Evolutionary conservation across 2,329 filamentous ascomycete species (phyloP), one percentile per base, ranked within the genome.

Genomic region (Aspergillus sp.): DNA sequence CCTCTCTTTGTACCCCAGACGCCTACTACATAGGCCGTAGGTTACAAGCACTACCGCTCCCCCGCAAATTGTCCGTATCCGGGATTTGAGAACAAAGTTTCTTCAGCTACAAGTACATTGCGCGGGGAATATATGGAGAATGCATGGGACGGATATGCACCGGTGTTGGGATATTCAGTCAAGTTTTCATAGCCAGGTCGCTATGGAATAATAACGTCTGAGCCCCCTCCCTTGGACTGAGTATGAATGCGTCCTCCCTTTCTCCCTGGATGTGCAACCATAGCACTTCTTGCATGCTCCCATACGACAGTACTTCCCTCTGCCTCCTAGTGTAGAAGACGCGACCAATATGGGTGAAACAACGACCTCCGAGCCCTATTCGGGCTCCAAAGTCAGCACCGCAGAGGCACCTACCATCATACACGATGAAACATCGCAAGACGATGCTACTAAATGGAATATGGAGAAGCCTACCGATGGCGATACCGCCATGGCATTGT

Each of bases 401-500:
- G 47, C 43, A 7, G 53, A 62, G 28, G 52, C 52, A 7, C 56
- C 61, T 4, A 56, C 59, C 2, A 47, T 59, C 5, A 46, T 47
- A 3, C 63, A 68, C 30, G 48, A 56, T 1, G 66, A 67, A 45
- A 58, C 50, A n/a, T 50, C 38, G n/a, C 43, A 55, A 38, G 36
- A 39, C 8, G 42, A 46, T 8, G 47, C 50, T 5, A 48, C 51
- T n/a, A 57, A 56, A 52, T 65, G 58, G 56, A 62, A 62, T 28
- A 48, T 57, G 5, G 53, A 56, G 29, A 59, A 62, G 38, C 49
- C 57, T 3, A 55, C 53, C 19, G 70, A 73, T 47, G 72, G 71
- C 35, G 75, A 79, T 54, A 71, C 73, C 0, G 76, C 77, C 2
- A 69, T 76, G 61, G 67, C 69, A 2, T 63, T 79, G 4, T 78